Evolutionary conservation across 164 flowering plant species (phyloP).

Genomic region (Nymphaea colorata): DNA sequence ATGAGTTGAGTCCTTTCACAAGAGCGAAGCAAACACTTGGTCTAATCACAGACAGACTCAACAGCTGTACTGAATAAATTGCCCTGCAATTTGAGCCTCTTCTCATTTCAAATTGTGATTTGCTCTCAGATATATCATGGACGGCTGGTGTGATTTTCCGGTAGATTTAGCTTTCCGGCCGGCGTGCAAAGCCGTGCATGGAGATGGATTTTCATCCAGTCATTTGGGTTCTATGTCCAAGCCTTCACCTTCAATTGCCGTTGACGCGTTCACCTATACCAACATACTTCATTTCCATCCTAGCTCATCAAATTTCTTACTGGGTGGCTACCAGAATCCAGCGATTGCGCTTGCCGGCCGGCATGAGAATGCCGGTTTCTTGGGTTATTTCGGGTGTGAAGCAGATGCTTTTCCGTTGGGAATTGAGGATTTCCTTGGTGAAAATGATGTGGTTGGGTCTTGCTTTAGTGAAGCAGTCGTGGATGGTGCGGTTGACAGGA

Average conservation of each 20-base stretch:
- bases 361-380: neutral
- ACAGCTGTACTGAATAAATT: neutral
- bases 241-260: neutral
- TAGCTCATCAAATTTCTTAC: neutral
- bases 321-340: neutral
- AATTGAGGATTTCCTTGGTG: neutral
- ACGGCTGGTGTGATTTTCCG: neutral
- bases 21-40: neutral
- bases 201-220: neutral
- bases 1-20: neutral
- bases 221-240: neutral
- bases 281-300: neutral
- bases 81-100: neutral
- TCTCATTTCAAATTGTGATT: neutral
- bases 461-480: neutral
- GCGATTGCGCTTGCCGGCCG: neutral
- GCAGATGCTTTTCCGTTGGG: neutral
- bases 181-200: neutral
- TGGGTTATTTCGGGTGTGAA: neutral
- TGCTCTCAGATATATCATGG: neutral
- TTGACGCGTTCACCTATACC: neutral
- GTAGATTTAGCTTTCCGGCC: neutral
- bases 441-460: neutral
- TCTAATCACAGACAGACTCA: neutral
- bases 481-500: neutral